Conservation (phyloP, 306 rosid genomes). For the Fragaria ananassa region DNA sequence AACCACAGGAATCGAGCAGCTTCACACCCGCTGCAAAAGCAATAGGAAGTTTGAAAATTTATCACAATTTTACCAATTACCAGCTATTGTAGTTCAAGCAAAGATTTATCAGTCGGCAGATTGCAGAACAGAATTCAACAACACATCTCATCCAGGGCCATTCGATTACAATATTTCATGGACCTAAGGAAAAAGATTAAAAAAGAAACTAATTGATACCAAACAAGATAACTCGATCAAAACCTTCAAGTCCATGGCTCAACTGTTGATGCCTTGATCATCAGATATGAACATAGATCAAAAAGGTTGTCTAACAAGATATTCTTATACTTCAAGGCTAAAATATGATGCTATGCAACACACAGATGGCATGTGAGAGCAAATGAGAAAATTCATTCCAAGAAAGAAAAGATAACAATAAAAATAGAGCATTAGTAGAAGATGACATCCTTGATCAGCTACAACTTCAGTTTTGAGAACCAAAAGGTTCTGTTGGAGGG, state of each 20-base stretch:
- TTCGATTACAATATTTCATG: conserved; percentile 1
- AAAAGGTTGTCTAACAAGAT: conserved; percentile 9
- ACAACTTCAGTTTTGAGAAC: conserved; percentile 32
- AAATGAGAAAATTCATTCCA: conserved; percentile 13
- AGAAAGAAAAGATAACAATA: not conserved
- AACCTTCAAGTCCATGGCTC: not conserved
- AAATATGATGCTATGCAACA: conserved; percentile 8
- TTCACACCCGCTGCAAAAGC: not conserved
- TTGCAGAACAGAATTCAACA: not conserved
- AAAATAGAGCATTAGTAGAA: not conserved
- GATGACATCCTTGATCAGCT: not conserved
- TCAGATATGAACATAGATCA: conserved; percentile 6
- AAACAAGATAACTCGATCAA: not conserved
- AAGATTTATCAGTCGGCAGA: not conserved
- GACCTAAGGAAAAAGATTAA: not conserved
- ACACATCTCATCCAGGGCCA: not conserved
- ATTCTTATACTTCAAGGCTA: not conserved
- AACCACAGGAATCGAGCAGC: too few relatives aligned
- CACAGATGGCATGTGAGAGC: conserved; percentile 7
- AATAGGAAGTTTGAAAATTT: not conserved
- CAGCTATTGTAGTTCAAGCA: not conserved
- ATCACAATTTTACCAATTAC: not conserved
- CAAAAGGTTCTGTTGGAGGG: conserved; percentile 20
- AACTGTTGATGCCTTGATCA: not conserved
- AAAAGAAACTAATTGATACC: not conserved